A percentile compares a stretch with the other conserved stretches of the same genome.
phyloP scores from a whole-genome alignment of 2,329 filamentous ascomycete genomes.

The Exserohilum turcica region DNA sequence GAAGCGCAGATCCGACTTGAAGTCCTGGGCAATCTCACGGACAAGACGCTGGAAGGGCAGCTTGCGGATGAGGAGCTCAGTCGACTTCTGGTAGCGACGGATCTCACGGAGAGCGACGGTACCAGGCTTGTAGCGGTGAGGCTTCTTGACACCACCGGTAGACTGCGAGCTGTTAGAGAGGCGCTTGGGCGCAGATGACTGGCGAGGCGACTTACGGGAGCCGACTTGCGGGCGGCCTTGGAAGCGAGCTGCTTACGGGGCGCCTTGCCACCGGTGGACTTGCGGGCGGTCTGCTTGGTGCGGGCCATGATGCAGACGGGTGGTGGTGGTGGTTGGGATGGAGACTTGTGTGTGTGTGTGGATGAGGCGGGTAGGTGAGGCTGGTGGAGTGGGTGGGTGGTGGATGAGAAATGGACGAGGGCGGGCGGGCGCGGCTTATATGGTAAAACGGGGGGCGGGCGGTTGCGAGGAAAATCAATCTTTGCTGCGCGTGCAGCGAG shows the following conservation, averaged over 20 bases:
- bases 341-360: no score
- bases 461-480: constrained; percentile 46
- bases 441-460: constrained; percentile 39
- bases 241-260: constrained; percentile 94
- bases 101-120: constrained; percentile 92
- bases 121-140: constrained; percentile 60
- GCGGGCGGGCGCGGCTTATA: constrained; percentile 48
- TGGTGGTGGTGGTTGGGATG: constrained; percentile 30
- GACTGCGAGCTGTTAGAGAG: constrained; percentile 62
- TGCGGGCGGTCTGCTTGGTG: constrained; percentile 61
- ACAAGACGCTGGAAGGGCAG: constrained; percentile 80
- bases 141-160: constrained; percentile 73
- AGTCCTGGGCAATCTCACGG: constrained; percentile 72
- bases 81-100: constrained; percentile 84
- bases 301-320: constrained; percentile 53
- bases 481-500: constrained; percentile 29
- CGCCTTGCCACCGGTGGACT: constrained; percentile 72
- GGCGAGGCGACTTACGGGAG: constrained; percentile 57
- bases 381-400: constrained; percentile 41
- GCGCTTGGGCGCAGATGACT: neutral
- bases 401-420: constrained; percentile 44
- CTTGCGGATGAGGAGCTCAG: constrained; percentile 82
- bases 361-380: constrained; percentile 26
- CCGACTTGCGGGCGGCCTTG: constrained; percentile 98
- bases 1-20: constrained; percentile 80